Percentiles rank a stretch among this genome's conserved stretches.
Conservation (phyloP, 1,284 basidiomycete species). For the Tilletiopsis washingtonensis region DNA sequence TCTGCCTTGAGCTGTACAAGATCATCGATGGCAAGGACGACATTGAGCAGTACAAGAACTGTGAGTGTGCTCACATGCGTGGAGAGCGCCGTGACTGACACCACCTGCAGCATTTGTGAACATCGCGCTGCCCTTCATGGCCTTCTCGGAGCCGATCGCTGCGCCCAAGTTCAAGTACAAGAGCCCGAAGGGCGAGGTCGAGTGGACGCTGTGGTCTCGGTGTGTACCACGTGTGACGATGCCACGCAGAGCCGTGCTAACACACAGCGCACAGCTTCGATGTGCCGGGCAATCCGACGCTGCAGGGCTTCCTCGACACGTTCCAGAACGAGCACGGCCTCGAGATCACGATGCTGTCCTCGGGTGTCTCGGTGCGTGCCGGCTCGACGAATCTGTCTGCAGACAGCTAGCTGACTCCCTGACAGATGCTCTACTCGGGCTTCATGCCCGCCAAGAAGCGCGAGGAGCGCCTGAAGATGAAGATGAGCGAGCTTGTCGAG, state of each 20-base stretch:
- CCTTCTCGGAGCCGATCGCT: constrained; percentile 94
- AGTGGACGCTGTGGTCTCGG: constrained; percentile 95
- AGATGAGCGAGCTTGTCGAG: constrained; percentile 83
- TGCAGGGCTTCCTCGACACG: constrained; percentile 75
- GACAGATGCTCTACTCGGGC: constrained; percentile 90
- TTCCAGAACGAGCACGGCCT: constrained; percentile 80
- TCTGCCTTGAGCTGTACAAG: constrained; percentile 90
- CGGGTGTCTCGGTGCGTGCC: constrained; percentile 89
- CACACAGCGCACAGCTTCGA: constrained; percentile 72
- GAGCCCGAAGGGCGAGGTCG: constrained; percentile 50
- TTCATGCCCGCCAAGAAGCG: constrained; percentile 42
- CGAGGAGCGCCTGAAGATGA: constrained; percentile 42
- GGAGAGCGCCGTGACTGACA: not conserved
- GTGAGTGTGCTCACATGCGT: constrained; percentile 40
- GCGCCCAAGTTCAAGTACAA: constrained; percentile 53
- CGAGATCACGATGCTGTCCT: constrained; percentile 89
- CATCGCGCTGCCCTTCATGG: constrained; percentile 95
- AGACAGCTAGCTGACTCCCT: too few relatives aligned
- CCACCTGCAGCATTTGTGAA: constrained; percentile 65
- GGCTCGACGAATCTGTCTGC: too few relatives aligned
- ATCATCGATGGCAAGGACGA: constrained; percentile 90
- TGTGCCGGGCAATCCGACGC: constrained; percentile 78
- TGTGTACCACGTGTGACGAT: too few relatives aligned
- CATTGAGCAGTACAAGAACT: constrained; percentile 94
- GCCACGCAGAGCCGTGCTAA: too few relatives aligned